Evolutionary conservation across 257 asterid species (phyloP), one percentile per base, ranked within the genome.

Genomic region (Plectranthus barbatus): DNA sequence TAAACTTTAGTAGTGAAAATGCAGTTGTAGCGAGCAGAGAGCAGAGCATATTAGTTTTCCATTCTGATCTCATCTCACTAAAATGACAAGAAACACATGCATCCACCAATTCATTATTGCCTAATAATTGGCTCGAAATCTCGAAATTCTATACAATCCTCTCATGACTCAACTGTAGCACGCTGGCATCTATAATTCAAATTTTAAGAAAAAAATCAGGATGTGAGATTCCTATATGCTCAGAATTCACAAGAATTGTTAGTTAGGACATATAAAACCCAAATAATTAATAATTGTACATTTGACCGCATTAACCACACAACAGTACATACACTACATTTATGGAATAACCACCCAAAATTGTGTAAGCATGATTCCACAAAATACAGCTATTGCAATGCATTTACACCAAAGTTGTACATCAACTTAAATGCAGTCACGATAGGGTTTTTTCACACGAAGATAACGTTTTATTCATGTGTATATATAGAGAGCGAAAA

Each of bases 331-430:
- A 24, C 55, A 60, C n/a, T 29, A 20, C 60, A 63, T 50, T 39
- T 44, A 42, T 42, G 75, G 61, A 72, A 51, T 37, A 67, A 49
- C 26, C 46, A 65, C 14, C 64, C 63, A 21, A 42, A 58, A 56
- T 19, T 23, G 50, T 60, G 51, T 51, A 59, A 69, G 29, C 40
- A 56, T 20, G 69, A 53, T 61, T 69, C 52, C 18, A 33, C 9
- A 12, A 18, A 18, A 17, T 60, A 60, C 69, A 72, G 77, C 73
- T 72, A 58, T 34, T 51, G 26, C 64, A 72, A 67, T 40, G 23
- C 37, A 57, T 47, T 29, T 5, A 11, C 17, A 31, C 52, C 68
- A 56, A 26, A 17, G 34, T n/a, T 36, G 62, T 58, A 60, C 69
- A 42, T 17, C 26, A 5, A 42, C 44, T 49, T 51, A 51, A n/a